Base-by-base conservation (phyloP, 208 protist genomes). In the Trypanosoma avium region DNA sequence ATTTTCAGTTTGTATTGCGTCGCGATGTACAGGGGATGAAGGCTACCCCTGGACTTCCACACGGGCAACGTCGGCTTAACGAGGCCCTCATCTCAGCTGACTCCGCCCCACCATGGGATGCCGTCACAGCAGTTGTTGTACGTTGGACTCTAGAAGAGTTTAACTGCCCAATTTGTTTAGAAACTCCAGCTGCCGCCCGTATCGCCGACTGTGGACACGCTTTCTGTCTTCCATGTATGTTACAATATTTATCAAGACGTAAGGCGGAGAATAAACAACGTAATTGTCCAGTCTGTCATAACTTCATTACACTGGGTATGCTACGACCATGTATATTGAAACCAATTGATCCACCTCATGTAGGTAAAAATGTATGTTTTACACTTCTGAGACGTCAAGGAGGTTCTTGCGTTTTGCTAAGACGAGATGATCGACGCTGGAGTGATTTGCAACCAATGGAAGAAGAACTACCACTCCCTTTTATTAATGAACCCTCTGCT, bases 1-100 rank as follows among this genome's bases (percentile, higher is more conserved):
- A 95, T 62, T 93, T 93, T 68, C 89, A 95, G 76, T 90, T 93
- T 70, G 74, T 95, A n/a, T 65, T 95, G 6, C 77, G 82, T 30
- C 35, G 45, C n/a, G 89, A 95, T n/a, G 59, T 87, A 40, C 57
- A 85, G 27, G 70, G 54, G 26, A 55, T 81, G 47, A 43, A 36
- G 27, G 2, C 63, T 19, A 57, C 19, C 0, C 43, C 74, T 21
- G 60, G 22, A 8, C 48, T 91, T 30, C 75, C 84, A 35, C 84
- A 91, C 62, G 81, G 77, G 2, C 74, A 84, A 56, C 83, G 83
- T 5, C 61, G 68, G 42, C 52, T 94, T 29, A 42, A 81, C 10
- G 85, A 94, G 69, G 75, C 75, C 46, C 57, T 94, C 19, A 65
- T 71, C 27, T 72, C 54, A 26, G 74, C 71, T 60, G 84, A 92